These are phyloP conservation scores for Peniophora sp. DNA, from an alignment of 1,284 basidiomycete genomes.

Conservation along the genomic window DNA sequence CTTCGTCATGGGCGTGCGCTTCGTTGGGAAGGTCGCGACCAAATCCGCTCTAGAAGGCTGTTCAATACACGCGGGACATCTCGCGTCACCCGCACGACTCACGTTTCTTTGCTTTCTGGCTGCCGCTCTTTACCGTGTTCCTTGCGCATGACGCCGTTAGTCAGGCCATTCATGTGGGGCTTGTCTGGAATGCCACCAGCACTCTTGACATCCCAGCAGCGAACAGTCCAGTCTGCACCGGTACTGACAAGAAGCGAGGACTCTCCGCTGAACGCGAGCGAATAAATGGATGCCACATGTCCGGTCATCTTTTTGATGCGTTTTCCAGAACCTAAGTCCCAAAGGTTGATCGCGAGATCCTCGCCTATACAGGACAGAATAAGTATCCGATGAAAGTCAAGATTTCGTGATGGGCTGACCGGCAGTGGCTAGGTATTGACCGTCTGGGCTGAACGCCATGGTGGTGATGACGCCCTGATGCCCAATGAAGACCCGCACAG, in stretches of 20 bases:
- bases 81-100: slow-evolving; percentile 19
- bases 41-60: slow-evolving; percentile 59
- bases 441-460: slow-evolving; percentile 89
- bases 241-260: slow-evolving; percentile 87
- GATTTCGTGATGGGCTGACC: slow-evolving; percentile 35
- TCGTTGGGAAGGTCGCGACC: slow-evolving; percentile 88
- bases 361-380: slow-evolving; percentile 48
- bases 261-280: slow-evolving; percentile 88
- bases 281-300: slow-evolving; percentile 84
- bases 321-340: slow-evolving; percentile 92
- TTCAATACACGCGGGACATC: slow-evolving; percentile 5
- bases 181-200: slow-evolving; percentile 60
- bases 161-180: slow-evolving; percentile 44
- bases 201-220: slow-evolving; percentile 92
- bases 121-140: slow-evolving; percentile 26
- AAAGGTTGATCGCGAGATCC: slow-evolving; percentile 89
- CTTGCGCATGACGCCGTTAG: slow-evolving; percentile 18
- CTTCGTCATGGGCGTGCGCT: slow-evolving; percentile 87
- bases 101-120: slow-evolving; percentile 53
- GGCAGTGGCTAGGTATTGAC: slow-evolving; percentile 87
- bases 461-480: slow-evolving; percentile 89
- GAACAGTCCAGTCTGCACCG: slow-evolving; percentile 87
- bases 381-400: slow-evolving; percentile 2
- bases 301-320: slow-evolving; percentile 97
- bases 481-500: slow-evolving; percentile 92